Percentiles rank a stretch among this genome's conserved stretches.
These are phyloP conservation scores for Flaveria trinervia DNA, from an alignment of 129 eudicot genomes.

Conservation along the genomic window DNA sequence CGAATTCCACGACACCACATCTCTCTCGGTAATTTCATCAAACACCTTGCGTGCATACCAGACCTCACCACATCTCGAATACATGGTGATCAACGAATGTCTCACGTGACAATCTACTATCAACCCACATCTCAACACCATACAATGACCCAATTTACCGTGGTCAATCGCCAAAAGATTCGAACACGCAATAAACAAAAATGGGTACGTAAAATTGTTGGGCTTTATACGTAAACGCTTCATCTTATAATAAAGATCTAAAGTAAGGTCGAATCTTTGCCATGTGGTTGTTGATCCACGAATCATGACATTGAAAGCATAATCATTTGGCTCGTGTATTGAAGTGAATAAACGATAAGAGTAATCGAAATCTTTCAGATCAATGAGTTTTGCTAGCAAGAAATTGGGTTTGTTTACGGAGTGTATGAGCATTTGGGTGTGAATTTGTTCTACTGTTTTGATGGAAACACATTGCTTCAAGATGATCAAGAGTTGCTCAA, in stretches of 20 bases:
- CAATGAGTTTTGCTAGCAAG: conserved; percentile 55
- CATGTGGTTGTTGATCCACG: conserved; percentile 67
- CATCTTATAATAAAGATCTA: conserved; percentile 54
- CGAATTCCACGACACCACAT: conserved; percentile 79
- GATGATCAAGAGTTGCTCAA: conserved; percentile 37
- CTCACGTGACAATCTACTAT: conserved; percentile 56
- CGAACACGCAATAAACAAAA: conserved; percentile 61
- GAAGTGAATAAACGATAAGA: conserved; percentile 50
- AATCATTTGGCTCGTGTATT: conserved; percentile 59
- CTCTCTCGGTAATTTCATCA: conserved; percentile 70
- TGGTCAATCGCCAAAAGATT: conserved; percentile 44
- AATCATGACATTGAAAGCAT: conserved; percentile 66
- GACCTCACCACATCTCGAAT: conserved; percentile 49
- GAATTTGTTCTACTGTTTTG: conserved; percentile 61
- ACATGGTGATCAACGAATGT: conserved; percentile 82
- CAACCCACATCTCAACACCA: conserved; percentile 64
- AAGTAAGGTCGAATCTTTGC: conserved; percentile 50
- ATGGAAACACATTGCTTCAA: conserved; percentile 44
- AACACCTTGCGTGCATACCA: conserved; percentile 62
- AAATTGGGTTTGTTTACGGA: conserved; percentile 55
- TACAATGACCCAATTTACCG: conserved; percentile 54
- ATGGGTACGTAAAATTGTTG: conserved; percentile 80
- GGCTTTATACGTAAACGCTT: conserved; percentile 55
- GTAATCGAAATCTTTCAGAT: conserved; percentile 56
- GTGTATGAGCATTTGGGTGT: conserved; percentile 62